A percentile compares a stretch with the other conserved stretches of the same genome.
Evolutionary conservation across 192 early-diverging fungal species (phyloP).

Genomic region (Podila minutissima): DNA sequence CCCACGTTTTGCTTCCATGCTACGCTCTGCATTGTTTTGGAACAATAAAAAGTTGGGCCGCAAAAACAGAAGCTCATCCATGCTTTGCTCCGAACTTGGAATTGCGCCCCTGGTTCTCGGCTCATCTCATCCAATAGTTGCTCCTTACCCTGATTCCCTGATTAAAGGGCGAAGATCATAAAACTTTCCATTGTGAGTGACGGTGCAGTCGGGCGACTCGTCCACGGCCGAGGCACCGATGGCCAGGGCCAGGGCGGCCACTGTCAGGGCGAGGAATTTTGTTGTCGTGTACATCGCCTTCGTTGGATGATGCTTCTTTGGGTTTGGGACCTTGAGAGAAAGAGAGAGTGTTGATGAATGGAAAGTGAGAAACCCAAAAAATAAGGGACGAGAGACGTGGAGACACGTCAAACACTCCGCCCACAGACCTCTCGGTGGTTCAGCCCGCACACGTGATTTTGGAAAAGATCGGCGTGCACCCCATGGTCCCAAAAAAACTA

Average conservation of each 20-base stretch:
- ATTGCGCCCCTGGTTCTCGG: not conserved
- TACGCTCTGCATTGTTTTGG: not conserved
- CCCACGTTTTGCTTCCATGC: not conserved
- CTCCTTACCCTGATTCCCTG: constrained; percentile 38
- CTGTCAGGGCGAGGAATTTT: constrained; percentile 3
- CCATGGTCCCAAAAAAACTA: too few species aligned
- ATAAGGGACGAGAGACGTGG: too few species aligned
- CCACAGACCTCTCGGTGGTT: too few species aligned
- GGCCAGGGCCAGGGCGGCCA: constrained; percentile 14
- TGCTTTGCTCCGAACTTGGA: too few species aligned
- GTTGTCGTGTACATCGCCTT: not conserved
- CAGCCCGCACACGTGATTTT: too few species aligned
- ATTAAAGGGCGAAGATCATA: constrained; percentile 41
- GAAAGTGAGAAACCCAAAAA: too few species aligned
- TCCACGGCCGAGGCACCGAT: constrained; percentile 14
- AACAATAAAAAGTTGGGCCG: not conserved
- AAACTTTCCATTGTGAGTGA: constrained; percentile 38
- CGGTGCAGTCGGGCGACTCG: constrained; percentile 26
- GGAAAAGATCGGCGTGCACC: too few species aligned
- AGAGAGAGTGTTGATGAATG: too few species aligned
- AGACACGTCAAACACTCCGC: too few species aligned
- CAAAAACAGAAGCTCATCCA: not conserved
- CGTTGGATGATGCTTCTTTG: too few species aligned
- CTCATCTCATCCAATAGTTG: not conserved
- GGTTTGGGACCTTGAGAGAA: too few species aligned